Conservation (phyloP, 306 rosid species). For the Malus orientalis region DNA sequence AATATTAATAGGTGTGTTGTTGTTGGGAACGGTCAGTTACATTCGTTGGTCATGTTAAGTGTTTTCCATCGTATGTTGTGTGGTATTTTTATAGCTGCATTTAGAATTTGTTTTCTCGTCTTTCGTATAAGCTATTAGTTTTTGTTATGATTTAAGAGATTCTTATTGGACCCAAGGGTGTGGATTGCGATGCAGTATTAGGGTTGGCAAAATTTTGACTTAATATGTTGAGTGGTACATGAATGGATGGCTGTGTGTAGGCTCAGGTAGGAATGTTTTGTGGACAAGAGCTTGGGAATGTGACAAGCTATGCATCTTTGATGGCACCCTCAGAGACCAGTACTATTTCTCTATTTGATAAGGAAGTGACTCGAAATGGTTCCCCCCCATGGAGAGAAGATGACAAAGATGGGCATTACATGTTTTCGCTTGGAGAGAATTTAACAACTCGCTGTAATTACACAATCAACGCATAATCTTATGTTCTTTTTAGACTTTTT, state of each 20-base stretch:
- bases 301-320: constrained; percentile 78
- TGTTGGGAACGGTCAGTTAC: neutral
- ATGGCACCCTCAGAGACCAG: constrained; percentile 61
- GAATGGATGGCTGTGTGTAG: constrained; percentile 96
- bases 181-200: constrained; percentile 6
- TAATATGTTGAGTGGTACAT: constrained; percentile 49
- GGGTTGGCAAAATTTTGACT: constrained; percentile 20
- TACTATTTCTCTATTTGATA: constrained; percentile 54
- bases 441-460: constrained; percentile 98
- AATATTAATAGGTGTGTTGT: neutral
- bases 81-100: neutral
- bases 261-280: constrained; percentile 99
- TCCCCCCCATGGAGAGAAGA: constrained; percentile 97
- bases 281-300: constrained; percentile 90
- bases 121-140: neutral
- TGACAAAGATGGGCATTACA: constrained; percentile 99
- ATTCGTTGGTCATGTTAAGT: neutral
- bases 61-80: neutral
- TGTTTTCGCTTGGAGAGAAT: constrained; percentile 94
- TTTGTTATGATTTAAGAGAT: neutral
- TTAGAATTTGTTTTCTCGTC: neutral
- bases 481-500: neutral
- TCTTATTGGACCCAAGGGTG: neutral
- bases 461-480: neutral
- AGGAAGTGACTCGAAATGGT: constrained; percentile 84